phyloP scores from a whole-genome alignment of 148 eudicot genomes.

The Silene conica region DNA sequence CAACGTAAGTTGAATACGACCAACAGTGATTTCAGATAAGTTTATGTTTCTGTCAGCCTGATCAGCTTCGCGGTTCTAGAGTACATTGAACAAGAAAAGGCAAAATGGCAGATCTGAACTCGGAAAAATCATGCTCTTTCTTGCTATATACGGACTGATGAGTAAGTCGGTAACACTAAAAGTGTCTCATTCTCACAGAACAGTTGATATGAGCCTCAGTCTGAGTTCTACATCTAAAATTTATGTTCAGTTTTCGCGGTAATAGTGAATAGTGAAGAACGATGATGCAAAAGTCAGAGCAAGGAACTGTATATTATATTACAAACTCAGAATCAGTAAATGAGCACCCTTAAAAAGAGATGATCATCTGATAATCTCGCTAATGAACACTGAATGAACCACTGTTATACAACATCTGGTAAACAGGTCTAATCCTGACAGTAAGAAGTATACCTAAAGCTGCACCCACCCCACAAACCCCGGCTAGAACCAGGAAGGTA shows the following conservation, averaged over 20 bases:
- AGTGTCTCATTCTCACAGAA: too few species aligned
- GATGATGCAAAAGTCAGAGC: background rate
- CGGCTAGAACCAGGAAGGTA: conserved; percentile 75
- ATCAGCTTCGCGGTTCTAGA: too few species aligned
- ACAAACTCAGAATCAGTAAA: background rate
- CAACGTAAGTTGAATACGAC: too few species aligned
- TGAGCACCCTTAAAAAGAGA: background rate
- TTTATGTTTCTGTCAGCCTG: too few species aligned
- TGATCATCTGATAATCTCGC: background rate
- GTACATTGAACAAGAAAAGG: too few species aligned
- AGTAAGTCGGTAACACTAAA: too few species aligned
- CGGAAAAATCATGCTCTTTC: too few species aligned
- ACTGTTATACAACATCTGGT: conserved; percentile 79
- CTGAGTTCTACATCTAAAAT: too few species aligned
- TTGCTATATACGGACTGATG: too few species aligned
- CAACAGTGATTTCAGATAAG: too few species aligned
- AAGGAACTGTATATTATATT: background rate
- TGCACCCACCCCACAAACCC: conserved; percentile 64
- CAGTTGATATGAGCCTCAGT: too few species aligned
- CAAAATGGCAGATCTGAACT: too few species aligned
- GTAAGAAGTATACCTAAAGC: conserved; percentile 61
- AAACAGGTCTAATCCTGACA: conserved; percentile 71
- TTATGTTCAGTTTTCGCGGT: background rate
- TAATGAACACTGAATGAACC: conserved; percentile 51
- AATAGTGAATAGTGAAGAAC: background rate